Percentiles rank a stretch among this genome's conserved stretches.
Conservation (phyloP, 140 eudicot species). For the Stevia rebaudiana region DNA sequence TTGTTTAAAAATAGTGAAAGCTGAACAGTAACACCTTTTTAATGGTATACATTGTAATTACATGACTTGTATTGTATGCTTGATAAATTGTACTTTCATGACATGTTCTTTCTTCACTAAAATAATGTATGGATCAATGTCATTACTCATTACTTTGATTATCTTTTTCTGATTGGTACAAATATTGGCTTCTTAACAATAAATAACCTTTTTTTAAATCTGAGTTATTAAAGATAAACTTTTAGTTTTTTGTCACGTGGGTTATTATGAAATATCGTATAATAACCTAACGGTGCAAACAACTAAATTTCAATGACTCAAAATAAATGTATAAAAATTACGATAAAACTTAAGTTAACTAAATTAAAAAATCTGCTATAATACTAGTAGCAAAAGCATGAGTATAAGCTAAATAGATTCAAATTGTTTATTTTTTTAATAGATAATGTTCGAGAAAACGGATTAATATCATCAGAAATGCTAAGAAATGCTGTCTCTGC, state of each 20-base stretch:
- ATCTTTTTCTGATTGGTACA: no score
- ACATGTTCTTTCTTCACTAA: not conserved
- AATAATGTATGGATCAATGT: not conserved
- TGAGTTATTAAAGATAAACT: no score
- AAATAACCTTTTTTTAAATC: no score
- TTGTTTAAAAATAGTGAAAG: no score
- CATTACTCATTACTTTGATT: not conserved
- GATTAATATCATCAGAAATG: slow-evolving; percentile 38
- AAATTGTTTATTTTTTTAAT: not conserved
- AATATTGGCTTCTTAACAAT: no score
- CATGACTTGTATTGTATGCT: not conserved
- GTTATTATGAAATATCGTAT: no score
- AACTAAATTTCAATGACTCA: no score
- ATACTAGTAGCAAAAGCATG: not conserved
- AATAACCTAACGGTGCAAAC: no score
- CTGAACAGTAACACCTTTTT: not conserved
- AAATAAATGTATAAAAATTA: no score
- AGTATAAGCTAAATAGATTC: not conserved
- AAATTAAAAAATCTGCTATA: no score
- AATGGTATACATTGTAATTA: no score
- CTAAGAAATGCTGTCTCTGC: slow-evolving; percentile 52
- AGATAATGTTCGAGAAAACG: slow-evolving; percentile 45
- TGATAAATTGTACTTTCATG: slow-evolving; percentile 1
- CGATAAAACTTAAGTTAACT: not conserved
- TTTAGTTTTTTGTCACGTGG: no score